Conservation (phyloP, 108 stramenopile genomes). For the Cyclostephanos invisitatus region DNA sequence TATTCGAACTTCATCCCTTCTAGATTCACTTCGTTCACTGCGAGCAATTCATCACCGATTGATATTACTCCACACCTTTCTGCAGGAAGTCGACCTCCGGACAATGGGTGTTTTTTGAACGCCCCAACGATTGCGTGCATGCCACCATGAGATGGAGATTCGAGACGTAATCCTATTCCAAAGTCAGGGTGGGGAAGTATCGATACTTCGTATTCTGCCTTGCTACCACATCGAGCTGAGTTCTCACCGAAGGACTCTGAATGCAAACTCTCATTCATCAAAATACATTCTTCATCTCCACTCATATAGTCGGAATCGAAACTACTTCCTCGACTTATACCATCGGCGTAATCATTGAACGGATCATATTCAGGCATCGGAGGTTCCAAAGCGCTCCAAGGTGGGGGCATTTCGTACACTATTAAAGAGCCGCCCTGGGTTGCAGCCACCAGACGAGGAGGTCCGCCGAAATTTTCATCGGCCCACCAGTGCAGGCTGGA, state of each 20-base stretch:
- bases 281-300: constrained; percentile 20
- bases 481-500: constrained; percentile 74
- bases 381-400: constrained; percentile 72
- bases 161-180: constrained; percentile 81
- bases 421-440: constrained; percentile 60
- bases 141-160: constrained; percentile 65
- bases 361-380: constrained; percentile 78
- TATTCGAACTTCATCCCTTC: constrained; percentile 78
- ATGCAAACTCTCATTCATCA: constrained; percentile 16
- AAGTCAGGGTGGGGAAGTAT: constrained; percentile 85
- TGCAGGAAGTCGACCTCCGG: constrained; percentile 82
- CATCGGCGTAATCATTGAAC: constrained; percentile 36
- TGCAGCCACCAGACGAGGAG: constrained; percentile 63
- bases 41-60: constrained; percentile 78
- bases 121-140: constrained; percentile 85
- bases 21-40: constrained; percentile 72
- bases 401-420: constrained; percentile 81
- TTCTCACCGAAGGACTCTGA: constrained; percentile 27
- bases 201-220: constrained; percentile 66
- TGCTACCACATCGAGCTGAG: neutral
- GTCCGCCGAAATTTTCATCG: constrained; percentile 72
- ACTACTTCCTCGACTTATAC: constrained; percentile 41
- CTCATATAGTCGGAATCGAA: constrained; percentile 39
- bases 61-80: constrained; percentile 75
- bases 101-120: constrained; percentile 84